These are phyloP conservation scores for Aspergillus mulundensis DNA, from an alignment of 495 filamentous ascomycete genomes.

Conservation along the genomic window DNA sequence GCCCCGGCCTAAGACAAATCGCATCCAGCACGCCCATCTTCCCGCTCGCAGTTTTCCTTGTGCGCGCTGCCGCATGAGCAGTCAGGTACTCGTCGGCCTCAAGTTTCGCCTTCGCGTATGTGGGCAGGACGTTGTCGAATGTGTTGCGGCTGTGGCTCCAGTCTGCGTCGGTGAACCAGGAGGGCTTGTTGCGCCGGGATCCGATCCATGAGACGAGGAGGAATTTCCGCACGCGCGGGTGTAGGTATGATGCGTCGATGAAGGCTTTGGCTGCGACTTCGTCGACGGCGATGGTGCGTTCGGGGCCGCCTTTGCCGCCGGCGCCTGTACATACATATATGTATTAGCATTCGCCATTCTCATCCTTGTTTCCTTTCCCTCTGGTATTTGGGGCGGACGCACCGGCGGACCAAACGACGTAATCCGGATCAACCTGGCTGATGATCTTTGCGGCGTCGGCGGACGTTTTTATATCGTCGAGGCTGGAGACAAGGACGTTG, in stretches of 20 bases:
- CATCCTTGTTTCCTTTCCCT: background rate
- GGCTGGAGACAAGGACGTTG: slow-evolving; percentile 59
- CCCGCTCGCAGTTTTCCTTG: slow-evolving; percentile 37
- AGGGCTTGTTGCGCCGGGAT: slow-evolving; percentile 53
- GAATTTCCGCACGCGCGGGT: slow-evolving; percentile 62
- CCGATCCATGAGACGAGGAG: slow-evolving; percentile 67
- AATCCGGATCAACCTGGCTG: slow-evolving; percentile 57
- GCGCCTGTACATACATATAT: slow-evolving; percentile 44
- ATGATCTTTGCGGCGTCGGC: slow-evolving; percentile 59
- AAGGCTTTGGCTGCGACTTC: slow-evolving; percentile 67
- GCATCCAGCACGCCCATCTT: slow-evolving; percentile 42
- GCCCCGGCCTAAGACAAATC: slow-evolving; percentile 66
- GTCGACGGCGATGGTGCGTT: slow-evolving; percentile 59
- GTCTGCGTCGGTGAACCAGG: slow-evolving; percentile 64
- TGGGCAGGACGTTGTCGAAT: slow-evolving; percentile 52
- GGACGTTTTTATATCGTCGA: slow-evolving; percentile 65
- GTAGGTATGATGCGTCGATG: slow-evolving; percentile 59
- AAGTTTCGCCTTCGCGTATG: slow-evolving; percentile 71
- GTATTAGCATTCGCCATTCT: background rate
- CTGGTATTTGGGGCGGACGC: slow-evolving; percentile 1
- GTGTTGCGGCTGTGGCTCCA: slow-evolving; percentile 42
- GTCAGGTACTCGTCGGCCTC: slow-evolving; percentile 72
- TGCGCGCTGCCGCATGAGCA: slow-evolving; percentile 46
- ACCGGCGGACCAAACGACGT: slow-evolving; percentile 79
- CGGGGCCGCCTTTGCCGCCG: slow-evolving; percentile 68